phyloP scores from a whole-genome alignment of 768 basidiomycete genomes.

The Tylopilus felleus region DNA sequence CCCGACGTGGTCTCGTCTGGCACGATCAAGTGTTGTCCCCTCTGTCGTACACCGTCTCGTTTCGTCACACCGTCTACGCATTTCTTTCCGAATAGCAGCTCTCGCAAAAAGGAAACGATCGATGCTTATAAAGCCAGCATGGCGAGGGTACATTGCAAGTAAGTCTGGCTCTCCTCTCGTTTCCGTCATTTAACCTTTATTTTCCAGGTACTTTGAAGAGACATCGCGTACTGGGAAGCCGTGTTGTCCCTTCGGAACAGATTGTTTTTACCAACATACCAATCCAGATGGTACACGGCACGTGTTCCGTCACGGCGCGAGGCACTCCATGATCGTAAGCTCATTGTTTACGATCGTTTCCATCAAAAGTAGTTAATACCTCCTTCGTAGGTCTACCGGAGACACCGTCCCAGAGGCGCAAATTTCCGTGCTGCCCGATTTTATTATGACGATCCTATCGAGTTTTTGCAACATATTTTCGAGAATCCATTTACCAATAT shows the following conservation, averaged over 20 bases:
- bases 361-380: slow-evolving; percentile 8
- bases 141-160: slow-evolving; percentile 68
- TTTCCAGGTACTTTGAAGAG: slow-evolving; percentile 56
- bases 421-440: slow-evolving; percentile 26
- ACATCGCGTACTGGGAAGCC: slow-evolving; percentile 45
- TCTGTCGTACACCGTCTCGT: slow-evolving; percentile 64
- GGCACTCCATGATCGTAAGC: slow-evolving; percentile 51
- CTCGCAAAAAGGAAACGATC: slow-evolving; percentile 49
- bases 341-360: slow-evolving; percentile 33
- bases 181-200: background rate
- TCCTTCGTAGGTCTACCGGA: slow-evolving; percentile 24
- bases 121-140: slow-evolving; percentile 70
- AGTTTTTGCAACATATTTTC: slow-evolving; percentile 51
- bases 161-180: slow-evolving; percentile 17
- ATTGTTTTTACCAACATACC: slow-evolving; percentile 77
- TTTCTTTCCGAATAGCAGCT: slow-evolving; percentile 54
- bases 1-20: slow-evolving; percentile 51
- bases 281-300: slow-evolving; percentile 64
- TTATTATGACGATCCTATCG: slow-evolving; percentile 30
- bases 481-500: slow-evolving; percentile 42
- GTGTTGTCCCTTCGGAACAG: slow-evolving; percentile 73
- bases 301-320: slow-evolving; percentile 53
- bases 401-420: slow-evolving; percentile 19
- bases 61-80: slow-evolving; percentile 74
- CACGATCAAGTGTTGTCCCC: slow-evolving; percentile 73